Evolutionary conservation across 2,329 filamentous ascomycete species (phyloP).

Genomic region (Aspergillus eucalypticola): DNA sequence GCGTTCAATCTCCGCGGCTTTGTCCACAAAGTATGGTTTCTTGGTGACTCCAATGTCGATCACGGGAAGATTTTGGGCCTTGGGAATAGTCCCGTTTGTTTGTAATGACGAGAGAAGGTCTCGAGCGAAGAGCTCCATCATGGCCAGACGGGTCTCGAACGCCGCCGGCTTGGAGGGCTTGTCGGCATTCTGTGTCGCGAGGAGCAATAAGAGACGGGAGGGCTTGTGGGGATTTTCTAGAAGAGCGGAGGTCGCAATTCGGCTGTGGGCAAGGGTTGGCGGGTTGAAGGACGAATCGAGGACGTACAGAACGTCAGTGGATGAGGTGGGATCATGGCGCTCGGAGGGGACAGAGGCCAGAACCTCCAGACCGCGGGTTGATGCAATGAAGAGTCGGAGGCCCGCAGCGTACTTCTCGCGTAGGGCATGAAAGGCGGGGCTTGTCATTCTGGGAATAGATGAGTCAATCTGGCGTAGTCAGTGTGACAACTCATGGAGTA

Average conservation of each 20-base stretch:
- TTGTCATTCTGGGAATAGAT: conserved; percentile 9
- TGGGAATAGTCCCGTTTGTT: conserved; percentile 15
- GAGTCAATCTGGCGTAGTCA: not conserved
- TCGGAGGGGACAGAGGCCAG: conserved; percentile 27
- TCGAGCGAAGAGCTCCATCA: conserved; percentile 51
- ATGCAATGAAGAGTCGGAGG: conserved; percentile 47
- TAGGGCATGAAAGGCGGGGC: conserved; percentile 30
- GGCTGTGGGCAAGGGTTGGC: conserved; percentile 60
- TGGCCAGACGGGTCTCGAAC: conserved; percentile 51
- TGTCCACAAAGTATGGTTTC: conserved; percentile 51
- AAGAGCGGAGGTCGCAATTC: conserved; percentile 57
- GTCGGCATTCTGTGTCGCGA: conserved; percentile 66
- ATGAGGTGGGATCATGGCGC: conserved; percentile 15
- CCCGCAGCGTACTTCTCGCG: conserved; percentile 42
- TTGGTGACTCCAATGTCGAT: conserved; percentile 53
- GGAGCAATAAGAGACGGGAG: conserved; percentile 57
- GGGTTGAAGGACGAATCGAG: conserved; percentile 69
- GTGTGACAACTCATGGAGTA: not conserved
- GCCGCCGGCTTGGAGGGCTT: conserved; percentile 55
- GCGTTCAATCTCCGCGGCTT: conserved; percentile 46
- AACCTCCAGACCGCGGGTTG: conserved; percentile 37
- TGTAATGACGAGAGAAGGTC: conserved; percentile 40
- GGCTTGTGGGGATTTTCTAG: conserved; percentile 32
- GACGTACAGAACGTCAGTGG: conserved; percentile 55
- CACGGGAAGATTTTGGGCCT: conserved; percentile 25